Conservation (phyloP, 805 yeast species). For the Ogataea parapolymorpha region DNA sequence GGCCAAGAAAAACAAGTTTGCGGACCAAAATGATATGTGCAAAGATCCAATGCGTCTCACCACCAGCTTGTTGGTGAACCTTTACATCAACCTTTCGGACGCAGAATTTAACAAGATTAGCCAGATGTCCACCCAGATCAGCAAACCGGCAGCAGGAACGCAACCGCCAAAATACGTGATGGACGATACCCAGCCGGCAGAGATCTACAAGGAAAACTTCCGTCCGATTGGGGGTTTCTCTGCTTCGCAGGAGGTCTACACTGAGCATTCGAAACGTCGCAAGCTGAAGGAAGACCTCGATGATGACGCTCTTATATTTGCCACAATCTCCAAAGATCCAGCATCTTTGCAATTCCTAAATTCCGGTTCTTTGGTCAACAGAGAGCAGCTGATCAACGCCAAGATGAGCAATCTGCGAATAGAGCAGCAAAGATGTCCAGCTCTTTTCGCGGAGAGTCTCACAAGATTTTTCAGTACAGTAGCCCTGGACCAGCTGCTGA, state of each 20-base stretch:
- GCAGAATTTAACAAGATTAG: conserved; percentile 38
- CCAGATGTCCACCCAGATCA: conserved; percentile 24
- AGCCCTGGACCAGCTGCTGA: conserved; percentile 41
- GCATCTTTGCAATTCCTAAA: conserved; percentile 45
- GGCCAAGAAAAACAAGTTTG: conserved; percentile 39
- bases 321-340: conserved; percentile 47
- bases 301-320: conserved; percentile 35
- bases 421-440: conserved; percentile 21
- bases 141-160: conserved; percentile 33
- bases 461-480: conserved; percentile 50
- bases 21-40: conserved; percentile 47
- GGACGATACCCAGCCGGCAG: conserved; percentile 33
- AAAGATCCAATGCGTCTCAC: conserved; percentile 51
- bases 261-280: conserved; percentile 36
- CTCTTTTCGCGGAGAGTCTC: conserved; percentile 40
- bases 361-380: conserved; percentile 14
- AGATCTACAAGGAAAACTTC: conserved; percentile 26
- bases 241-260: conserved; percentile 41
- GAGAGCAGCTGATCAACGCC: conserved; percentile 22
- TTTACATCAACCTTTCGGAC: conserved; percentile 53
- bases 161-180: conserved; percentile 45
- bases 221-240: conserved; percentile 26
- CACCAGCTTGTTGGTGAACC: conserved; percentile 45
- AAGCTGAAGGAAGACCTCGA: conserved; percentile 26
- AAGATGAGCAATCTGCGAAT: conserved; percentile 21